Percentiles rank a stretch among this genome's conserved stretches.
These are phyloP conservation scores for Mycena rebaudengoi DNA, from an alignment of 768 basidiomycete species.

Conservation along the genomic window DNA sequence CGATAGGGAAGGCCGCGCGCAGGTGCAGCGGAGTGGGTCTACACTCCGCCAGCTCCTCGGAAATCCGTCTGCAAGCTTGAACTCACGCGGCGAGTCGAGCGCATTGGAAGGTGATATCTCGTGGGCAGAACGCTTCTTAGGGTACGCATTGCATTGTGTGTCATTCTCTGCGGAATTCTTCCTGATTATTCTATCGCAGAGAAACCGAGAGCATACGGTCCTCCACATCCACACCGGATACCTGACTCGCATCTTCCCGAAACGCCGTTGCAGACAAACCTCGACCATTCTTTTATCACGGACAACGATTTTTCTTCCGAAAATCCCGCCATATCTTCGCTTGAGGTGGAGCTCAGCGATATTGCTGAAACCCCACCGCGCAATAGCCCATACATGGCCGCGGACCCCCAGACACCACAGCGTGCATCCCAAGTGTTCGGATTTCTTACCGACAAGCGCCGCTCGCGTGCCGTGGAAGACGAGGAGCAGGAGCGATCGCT, in stretches of 20 bases:
- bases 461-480: conserved; percentile 39
- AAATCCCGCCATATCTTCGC: conserved; percentile 70
- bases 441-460: conserved; percentile 65
- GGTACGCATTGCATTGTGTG: conserved; percentile 49
- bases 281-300: conserved; percentile 52
- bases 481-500: conserved; percentile 50
- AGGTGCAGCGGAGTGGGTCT: conserved; percentile 70
- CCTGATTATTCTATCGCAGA: conserved; percentile 38
- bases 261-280: conserved; percentile 38
- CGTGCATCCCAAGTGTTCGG: conserved; percentile 81
- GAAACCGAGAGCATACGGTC: conserved; percentile 55
- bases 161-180: neutral
- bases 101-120: conserved; percentile 77
- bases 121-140: conserved; percentile 82
- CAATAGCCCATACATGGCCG: conserved; percentile 41
- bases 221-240: conserved; percentile 60
- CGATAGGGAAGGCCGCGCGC: conserved; percentile 53
- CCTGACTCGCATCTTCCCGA: conserved; percentile 49
- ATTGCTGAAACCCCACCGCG: conserved; percentile 49
- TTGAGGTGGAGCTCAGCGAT: conserved; percentile 77
- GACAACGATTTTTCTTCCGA: conserved; percentile 59
- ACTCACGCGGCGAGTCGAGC: conserved; percentile 42
- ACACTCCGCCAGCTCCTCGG: conserved; percentile 80
- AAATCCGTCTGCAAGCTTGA: conserved; percentile 47
- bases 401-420: conserved; percentile 61